Percentiles rank a stretch among this genome's conserved stretches.
These are phyloP conservation scores for Cladosporium sp. DNA, from an alignment of 2,329 filamentous ascomycete species.

Conservation along the genomic window DNA sequence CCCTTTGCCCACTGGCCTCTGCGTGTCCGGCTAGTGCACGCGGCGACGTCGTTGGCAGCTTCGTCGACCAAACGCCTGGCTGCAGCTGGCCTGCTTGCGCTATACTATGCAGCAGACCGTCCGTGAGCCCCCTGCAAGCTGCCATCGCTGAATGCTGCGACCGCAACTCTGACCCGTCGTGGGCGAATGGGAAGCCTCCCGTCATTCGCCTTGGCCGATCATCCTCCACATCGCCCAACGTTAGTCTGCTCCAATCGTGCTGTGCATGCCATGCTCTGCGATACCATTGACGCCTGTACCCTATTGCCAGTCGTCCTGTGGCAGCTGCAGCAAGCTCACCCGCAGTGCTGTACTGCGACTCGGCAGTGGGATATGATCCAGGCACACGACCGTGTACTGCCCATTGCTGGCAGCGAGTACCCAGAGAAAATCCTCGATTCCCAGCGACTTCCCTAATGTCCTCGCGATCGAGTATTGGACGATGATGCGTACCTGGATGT, in stretches of 20 bases:
- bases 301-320: not conserved
- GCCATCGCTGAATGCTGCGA: constrained; percentile 6
- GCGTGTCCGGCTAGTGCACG: not conserved
- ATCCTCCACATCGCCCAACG: constrained; percentile 14
- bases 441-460: not conserved
- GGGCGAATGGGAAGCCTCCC: constrained; percentile 17
- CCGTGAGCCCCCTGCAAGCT: constrained; percentile 9
- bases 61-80: constrained; percentile 10
- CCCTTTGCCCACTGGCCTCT: not conserved
- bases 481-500: not conserved
- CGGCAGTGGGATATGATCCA: not conserved
- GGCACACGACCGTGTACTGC: not conserved
- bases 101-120: constrained; percentile 10
- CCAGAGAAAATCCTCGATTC: not conserved
- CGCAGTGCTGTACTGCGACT: not conserved
- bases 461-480: not conserved
- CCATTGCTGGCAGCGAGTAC: not conserved
- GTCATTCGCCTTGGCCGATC: constrained; percentile 9
- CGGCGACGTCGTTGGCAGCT: constrained; percentile 7
- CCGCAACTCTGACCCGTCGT: constrained; percentile 13
- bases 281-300: constrained; percentile 11
- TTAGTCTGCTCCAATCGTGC: constrained; percentile 18
- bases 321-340: constrained; percentile 12
- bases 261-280: constrained; percentile 10
- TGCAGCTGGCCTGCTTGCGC: not conserved